phyloP scores from a whole-genome alignment of 768 basidiomycete genomes.

The Macrolepiota dolichaula region DNA sequence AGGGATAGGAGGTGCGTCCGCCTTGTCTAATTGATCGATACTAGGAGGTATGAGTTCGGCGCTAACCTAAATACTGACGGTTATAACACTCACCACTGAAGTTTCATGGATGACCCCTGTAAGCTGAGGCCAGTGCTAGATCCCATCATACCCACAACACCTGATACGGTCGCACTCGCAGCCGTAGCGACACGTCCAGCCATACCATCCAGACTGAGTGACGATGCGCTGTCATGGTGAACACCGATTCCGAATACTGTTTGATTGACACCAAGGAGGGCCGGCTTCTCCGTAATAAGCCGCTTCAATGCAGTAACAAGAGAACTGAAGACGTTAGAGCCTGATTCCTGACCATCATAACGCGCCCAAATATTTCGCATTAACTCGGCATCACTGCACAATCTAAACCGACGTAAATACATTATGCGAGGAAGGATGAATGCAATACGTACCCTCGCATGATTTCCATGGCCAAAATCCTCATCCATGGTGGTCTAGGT shows the following conservation, averaged over 20 bases:
- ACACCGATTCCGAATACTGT: conserved; percentile 85
- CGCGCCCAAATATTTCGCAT: conserved; percentile 77
- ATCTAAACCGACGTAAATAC: conserved; percentile 28
- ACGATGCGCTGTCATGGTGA: conserved; percentile 36
- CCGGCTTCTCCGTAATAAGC: conserved; percentile 85
- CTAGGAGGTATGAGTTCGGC: conserved; percentile 34
- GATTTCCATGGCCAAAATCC: conserved; percentile 90
- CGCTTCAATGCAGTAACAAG: conserved; percentile 84
- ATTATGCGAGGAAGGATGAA: not conserved
- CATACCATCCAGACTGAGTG: conserved; percentile 58
- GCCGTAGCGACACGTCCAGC: conserved; percentile 86
- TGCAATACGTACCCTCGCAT: conserved; percentile 64
- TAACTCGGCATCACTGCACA: conserved; percentile 79
- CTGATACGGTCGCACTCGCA: conserved; percentile 79
- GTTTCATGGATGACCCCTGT: conserved; percentile 76
- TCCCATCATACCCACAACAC: conserved; percentile 85
- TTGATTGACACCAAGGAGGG: conserved; percentile 70
- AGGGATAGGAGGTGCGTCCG: conserved; percentile 92
- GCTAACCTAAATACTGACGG: not conserved
- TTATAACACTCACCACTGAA: conserved; percentile 69
- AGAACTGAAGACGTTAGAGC: conserved; percentile 70
- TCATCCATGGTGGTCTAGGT: conserved; percentile 75
- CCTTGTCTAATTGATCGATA: conserved; percentile 98
- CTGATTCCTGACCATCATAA: conserved; percentile 61
- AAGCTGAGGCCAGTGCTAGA: conserved; percentile 66